Conservation (phyloP, 106 monocot species). For the Dactylorhiza incarnata region DNA sequence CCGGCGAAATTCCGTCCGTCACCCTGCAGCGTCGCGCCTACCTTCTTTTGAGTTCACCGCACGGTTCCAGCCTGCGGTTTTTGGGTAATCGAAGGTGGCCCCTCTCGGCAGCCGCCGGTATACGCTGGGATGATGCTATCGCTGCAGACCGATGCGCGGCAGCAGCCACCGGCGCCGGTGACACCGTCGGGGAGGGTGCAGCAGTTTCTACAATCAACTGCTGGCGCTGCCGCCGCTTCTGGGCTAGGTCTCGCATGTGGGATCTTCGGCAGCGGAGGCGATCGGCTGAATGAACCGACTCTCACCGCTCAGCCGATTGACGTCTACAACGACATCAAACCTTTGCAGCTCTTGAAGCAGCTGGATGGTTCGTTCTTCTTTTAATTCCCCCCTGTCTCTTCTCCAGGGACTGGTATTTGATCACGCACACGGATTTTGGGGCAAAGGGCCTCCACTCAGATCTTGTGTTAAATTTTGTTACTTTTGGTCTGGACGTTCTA, state of each 20-base stretch:
- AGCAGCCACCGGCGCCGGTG: slow-evolving; percentile 15
- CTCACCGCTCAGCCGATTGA: slow-evolving; percentile 22
- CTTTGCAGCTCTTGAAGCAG: slow-evolving; percentile 18
- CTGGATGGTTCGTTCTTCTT: slow-evolving; percentile 22
- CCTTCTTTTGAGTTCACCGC: too few species aligned
- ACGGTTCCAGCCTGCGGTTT: too few species aligned
- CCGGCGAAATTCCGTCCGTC: too few species aligned
- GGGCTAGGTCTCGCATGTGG: slow-evolving; percentile 21
- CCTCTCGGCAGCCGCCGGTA: neutral
- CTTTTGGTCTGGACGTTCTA: neutral
- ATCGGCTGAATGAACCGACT: slow-evolving; percentile 21
- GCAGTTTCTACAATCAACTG: slow-evolving; percentile 25
- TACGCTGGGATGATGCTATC: slow-evolving; percentile 29
- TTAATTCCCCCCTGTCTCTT: neutral
- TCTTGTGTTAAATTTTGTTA: neutral
- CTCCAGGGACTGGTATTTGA: neutral
- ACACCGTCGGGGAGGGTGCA: slow-evolving; percentile 17
- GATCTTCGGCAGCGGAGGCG: slow-evolving; percentile 8
- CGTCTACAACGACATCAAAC: slow-evolving; percentile 27
- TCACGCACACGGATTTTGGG: neutral
- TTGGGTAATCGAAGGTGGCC: neutral
- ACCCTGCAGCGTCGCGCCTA: too few species aligned
- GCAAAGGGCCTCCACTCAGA: neutral
- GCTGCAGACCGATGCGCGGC: slow-evolving; percentile 40
- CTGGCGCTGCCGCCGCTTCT: slow-evolving; percentile 1